These are phyloP conservation scores for Monosporascus sp. DNA, from an alignment of 2,329 filamentous ascomycete species.

Conservation along the genomic window DNA sequence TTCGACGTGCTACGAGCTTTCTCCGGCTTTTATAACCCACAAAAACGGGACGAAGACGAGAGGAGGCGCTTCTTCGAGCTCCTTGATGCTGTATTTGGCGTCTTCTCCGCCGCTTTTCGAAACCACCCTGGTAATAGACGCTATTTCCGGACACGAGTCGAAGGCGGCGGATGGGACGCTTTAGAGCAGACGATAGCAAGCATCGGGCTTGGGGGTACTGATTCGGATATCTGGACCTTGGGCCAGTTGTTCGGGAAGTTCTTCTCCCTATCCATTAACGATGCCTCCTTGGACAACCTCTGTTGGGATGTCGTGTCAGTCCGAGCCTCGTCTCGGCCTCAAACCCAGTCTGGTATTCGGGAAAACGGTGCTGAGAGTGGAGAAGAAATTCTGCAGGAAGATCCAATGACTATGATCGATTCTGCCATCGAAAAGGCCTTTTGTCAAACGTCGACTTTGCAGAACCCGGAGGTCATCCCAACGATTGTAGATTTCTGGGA, in stretches of 20 bases:
- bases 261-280: slow-evolving; percentile 73
- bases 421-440: slow-evolving; percentile 43
- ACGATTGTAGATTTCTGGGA: slow-evolving; percentile 61
- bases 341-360: slow-evolving; percentile 14
- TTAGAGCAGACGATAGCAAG: slow-evolving; percentile 68
- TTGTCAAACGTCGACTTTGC: slow-evolving; percentile 45
- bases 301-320: slow-evolving; percentile 44
- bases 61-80: slow-evolving; percentile 63
- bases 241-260: slow-evolving; percentile 78
- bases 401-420: slow-evolving; percentile 22
- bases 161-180: slow-evolving; percentile 72
- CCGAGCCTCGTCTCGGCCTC: slow-evolving; percentile 8
- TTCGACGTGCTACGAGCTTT: slow-evolving; percentile 65
- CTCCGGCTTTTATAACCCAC: slow-evolving; percentile 71
- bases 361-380: slow-evolving; percentile 5
- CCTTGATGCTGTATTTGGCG: slow-evolving; percentile 64
- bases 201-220: slow-evolving; percentile 59
- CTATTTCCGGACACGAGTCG: slow-evolving; percentile 75
- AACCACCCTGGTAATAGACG: slow-evolving; percentile 80
- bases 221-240: slow-evolving; percentile 62
- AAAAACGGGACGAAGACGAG: slow-evolving; percentile 54
- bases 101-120: slow-evolving; percentile 70
- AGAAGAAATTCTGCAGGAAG: background rate
- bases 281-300: slow-evolving; percentile 66
- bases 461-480: slow-evolving; percentile 59